phyloP scores from a whole-genome alignment of 2,329 filamentous ascomycete species.

The Cytospora piceicola region DNA sequence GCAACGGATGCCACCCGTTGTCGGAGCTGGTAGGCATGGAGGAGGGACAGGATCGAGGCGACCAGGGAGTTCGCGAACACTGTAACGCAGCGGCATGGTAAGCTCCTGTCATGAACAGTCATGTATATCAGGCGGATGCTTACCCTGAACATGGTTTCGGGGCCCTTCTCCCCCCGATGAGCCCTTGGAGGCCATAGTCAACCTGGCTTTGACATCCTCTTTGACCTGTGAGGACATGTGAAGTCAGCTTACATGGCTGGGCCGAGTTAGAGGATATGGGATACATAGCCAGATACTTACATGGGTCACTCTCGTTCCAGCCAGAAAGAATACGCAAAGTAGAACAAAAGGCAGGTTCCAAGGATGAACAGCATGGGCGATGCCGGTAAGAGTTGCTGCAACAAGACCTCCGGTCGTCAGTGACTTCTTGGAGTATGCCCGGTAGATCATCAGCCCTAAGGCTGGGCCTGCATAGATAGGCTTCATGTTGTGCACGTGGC shows the following conservation, averaged over 20 bases:
- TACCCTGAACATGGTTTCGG: slow-evolving; percentile 80
- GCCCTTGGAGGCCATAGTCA: slow-evolving; percentile 79
- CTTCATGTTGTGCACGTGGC: slow-evolving; percentile 51
- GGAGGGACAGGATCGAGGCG: slow-evolving; percentile 66
- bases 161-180: slow-evolving; percentile 77
- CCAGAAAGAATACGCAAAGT: slow-evolving; percentile 82
- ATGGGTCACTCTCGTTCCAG: slow-evolving; percentile 83
- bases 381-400: slow-evolving; percentile 72
- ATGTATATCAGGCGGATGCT: not conserved
- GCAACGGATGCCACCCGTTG: slow-evolving; percentile 46
- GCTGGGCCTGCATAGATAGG: slow-evolving; percentile 60
- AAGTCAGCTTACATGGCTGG: slow-evolving; percentile 25
- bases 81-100: slow-evolving; percentile 20
- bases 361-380: slow-evolving; percentile 85
- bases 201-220: slow-evolving; percentile 77
- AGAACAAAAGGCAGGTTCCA: slow-evolving; percentile 91
- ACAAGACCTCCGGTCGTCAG: slow-evolving; percentile 78
- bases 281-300: slow-evolving; percentile 47
- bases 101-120: not conserved
- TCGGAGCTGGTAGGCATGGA: slow-evolving; percentile 64
- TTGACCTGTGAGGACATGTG: slow-evolving; percentile 65
- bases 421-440: slow-evolving; percentile 73
- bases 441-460: slow-evolving; percentile 64
- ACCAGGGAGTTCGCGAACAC: slow-evolving; percentile 86
- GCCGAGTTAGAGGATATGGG: not conserved